A percentile compares a stretch with the other conserved stretches of the same genome.
These are phyloP conservation scores for Penicillium sp. DNA, from an alignment of 2,329 filamentous ascomycete species.

Conservation along the genomic window DNA sequence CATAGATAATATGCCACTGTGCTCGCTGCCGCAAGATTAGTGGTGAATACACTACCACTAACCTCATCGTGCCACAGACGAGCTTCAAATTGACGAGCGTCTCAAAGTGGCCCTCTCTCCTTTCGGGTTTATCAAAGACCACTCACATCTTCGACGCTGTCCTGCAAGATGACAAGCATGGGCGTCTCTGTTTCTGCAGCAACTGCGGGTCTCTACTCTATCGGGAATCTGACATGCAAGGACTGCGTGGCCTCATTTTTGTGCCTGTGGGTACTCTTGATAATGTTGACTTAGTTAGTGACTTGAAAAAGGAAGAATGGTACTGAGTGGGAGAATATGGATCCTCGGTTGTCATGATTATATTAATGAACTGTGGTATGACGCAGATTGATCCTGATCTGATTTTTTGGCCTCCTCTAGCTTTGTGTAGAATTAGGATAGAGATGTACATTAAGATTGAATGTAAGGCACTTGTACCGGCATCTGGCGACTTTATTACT, in stretches of 20 bases:
- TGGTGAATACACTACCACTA: slow-evolving; percentile 2
- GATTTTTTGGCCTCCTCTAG: too few relatives aligned
- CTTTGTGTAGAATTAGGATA: too few relatives aligned
- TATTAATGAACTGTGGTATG: too few relatives aligned
- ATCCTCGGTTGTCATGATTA: too few relatives aligned
- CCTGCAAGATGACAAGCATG: not conserved
- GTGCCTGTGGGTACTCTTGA: slow-evolving; percentile 8
- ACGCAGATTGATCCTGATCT: too few relatives aligned
- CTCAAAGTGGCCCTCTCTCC: not conserved
- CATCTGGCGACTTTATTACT: too few relatives aligned
- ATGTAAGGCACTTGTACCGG: too few relatives aligned
- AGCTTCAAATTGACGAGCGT: slow-evolving; percentile 1
- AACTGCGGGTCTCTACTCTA: slow-evolving; percentile 10
- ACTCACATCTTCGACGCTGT: not conserved
- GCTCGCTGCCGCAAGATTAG: slow-evolving; percentile 10
- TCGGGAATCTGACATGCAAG: slow-evolving; percentile 10
- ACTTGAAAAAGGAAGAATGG: too few relatives aligned
- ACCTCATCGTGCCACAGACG: slow-evolving; percentile 4
- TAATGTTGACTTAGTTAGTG: slow-evolving; percentile 1
- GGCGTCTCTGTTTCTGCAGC: slow-evolving; percentile 6
- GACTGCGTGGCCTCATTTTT: slow-evolving; percentile 1
- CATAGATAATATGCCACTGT: slow-evolving; percentile 10
- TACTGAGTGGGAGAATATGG: too few relatives aligned
- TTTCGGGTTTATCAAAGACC: not conserved
- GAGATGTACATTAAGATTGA: too few relatives aligned